Percentiles rank a stretch among this genome's conserved stretches.
Conservation (phyloP, 306 rosid genomes). For the Medicago truncatula region MtrunA17r5.0-ANR NC_053043.1:37151001-37151500, state of each 20-base stretch:
- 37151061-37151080: too few relatives aligned
- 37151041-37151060: too few relatives aligned
- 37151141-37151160: neutral
- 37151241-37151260: neutral
- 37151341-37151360: conserved; percentile 80
- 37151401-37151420: conserved; percentile 82
- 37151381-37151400: conserved; percentile 40
- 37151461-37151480: conserved; percentile 45
- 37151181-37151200: neutral
- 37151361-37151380: conserved; percentile 75
- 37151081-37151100: too few relatives aligned
- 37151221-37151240: neutral
- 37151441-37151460: conserved; percentile 63
- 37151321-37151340: conserved; percentile 73
- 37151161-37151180: neutral
- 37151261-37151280: neutral
- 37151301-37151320: conserved; percentile 43
- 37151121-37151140: neutral
- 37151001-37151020: too few relatives aligned
- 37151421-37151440: conserved; percentile 68
- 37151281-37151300: neutral
- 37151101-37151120: neutral
- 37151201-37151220: neutral
- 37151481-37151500: conserved; percentile 54
- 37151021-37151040: too few relatives aligned